Conservation (phyloP, 257 asterid genomes). For the Ilex asprella region DNA sequence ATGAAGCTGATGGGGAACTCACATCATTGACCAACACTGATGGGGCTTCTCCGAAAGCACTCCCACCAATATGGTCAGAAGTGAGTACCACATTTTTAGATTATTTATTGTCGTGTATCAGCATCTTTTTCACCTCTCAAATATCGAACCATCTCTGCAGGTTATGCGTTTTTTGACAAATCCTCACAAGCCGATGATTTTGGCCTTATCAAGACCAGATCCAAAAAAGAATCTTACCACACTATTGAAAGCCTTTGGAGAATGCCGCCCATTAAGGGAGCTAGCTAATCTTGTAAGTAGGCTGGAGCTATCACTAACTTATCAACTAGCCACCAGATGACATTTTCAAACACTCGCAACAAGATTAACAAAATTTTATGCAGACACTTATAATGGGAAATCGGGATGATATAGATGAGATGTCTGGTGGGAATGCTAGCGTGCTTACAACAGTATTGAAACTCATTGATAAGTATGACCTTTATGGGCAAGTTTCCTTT, state of each 20-base stretch:
- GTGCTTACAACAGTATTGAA: conserved; percentile 68
- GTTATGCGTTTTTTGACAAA: conserved; percentile 75
- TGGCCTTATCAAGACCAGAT: conserved; percentile 80
- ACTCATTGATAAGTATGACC: conserved; percentile 70
- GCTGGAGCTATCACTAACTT: not conserved
- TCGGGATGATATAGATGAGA: conserved; percentile 75
- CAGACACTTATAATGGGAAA: conserved; percentile 92
- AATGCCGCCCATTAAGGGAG: conserved; percentile 68
- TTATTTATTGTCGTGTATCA: not conserved
- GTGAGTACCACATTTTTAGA: conserved; percentile 28
- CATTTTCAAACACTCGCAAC: no score
- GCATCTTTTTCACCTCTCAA: not conserved
- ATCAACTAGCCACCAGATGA: no score
- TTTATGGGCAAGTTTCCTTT: conserved; percentile 80
- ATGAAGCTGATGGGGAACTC: conserved; percentile 64
- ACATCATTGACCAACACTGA: conserved; percentile 35
- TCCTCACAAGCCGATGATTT: conserved; percentile 91
- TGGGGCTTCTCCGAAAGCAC: conserved; percentile 62
- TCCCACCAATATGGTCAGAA: conserved; percentile 75
- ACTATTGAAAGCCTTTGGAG: conserved; percentile 79
- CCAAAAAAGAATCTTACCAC: conserved; percentile 79
- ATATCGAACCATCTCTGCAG: conserved; percentile 17
- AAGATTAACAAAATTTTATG: not conserved
- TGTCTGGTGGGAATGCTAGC: conserved; percentile 60
- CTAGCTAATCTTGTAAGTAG: conserved; percentile 77